phyloP scores from a whole-genome alignment of 164 flowering plant species.

The Macadamia integrifolia region DNA sequence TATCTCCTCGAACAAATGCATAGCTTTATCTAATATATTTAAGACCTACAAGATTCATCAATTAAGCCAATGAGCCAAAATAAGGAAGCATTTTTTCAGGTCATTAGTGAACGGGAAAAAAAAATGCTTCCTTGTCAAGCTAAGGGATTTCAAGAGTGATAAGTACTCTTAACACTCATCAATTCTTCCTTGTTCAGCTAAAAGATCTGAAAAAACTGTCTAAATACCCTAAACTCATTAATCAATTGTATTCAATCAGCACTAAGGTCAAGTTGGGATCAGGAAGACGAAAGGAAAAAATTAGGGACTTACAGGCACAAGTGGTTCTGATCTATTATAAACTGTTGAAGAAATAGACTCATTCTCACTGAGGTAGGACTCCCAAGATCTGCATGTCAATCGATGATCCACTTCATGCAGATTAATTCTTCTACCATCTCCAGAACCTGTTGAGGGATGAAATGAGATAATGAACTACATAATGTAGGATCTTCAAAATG shows the following conservation, averaged over 20 bases:
- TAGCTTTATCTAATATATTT: too few species aligned
- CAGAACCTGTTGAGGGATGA: constrained; percentile 21
- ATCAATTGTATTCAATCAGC: neutral
- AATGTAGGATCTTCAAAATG: neutral
- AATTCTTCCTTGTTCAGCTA: too few species aligned
- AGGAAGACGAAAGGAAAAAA: neutral
- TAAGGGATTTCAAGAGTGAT: too few species aligned
- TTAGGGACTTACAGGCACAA: constrained; percentile 34
- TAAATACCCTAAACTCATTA: too few species aligned
- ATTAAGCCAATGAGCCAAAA: too few species aligned
- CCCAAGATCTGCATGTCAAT: constrained; percentile 30
- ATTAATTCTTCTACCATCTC: constrained; percentile 20
- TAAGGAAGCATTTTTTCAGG: too few species aligned
- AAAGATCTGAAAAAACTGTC: too few species aligned
- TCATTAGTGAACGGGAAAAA: too few species aligned
- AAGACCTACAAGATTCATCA: too few species aligned
- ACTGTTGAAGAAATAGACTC: constrained; percentile 23
- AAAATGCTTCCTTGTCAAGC: too few species aligned
- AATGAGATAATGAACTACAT: neutral
- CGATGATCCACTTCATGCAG: constrained; percentile 30
- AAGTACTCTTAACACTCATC: too few species aligned
- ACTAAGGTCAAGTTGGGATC: neutral
- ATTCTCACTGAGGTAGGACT: constrained; percentile 13
- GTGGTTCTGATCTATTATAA: constrained; percentile 19
- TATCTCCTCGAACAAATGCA: too few species aligned